phyloP scores from a whole-genome alignment of 2,329 filamentous ascomycete species.

The Penicillium sp. region DNA sequence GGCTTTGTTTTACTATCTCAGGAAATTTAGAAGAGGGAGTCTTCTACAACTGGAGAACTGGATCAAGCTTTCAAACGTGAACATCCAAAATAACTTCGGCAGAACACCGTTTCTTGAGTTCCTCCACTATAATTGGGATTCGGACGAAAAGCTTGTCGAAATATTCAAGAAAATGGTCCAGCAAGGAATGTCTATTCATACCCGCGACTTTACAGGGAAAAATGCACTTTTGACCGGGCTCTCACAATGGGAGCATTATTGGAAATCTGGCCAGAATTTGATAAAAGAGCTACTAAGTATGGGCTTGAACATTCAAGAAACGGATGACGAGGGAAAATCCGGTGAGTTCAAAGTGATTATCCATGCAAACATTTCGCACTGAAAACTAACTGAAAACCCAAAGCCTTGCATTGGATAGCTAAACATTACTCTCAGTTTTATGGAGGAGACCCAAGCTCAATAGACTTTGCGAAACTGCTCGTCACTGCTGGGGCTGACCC shows the following conservation, averaged over 20 bases:
- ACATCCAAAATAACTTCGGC: not conserved
- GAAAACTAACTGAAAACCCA: not conserved
- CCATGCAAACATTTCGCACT: not conserved
- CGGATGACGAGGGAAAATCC: conserved; percentile 4
- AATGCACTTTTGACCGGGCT: not conserved
- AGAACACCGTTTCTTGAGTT: not conserved
- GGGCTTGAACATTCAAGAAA: conserved; percentile 2
- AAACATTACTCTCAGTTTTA: not conserved
- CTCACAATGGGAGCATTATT: not conserved
- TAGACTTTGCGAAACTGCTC: not conserved
- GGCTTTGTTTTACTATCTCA: not conserved
- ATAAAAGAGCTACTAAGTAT: not conserved
- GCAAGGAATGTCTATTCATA: conserved; percentile 7
- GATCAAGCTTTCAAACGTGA: not conserved
- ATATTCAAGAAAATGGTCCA: conserved; percentile 1
- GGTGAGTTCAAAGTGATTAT: conserved; percentile 1
- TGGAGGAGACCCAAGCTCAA: not conserved
- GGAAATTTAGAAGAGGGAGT: not conserved
- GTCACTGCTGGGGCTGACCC: not conserved
- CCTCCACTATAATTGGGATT: not conserved
- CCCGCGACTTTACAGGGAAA: conserved; percentile 3
- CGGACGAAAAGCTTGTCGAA: not conserved
- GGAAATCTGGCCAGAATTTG: not conserved
- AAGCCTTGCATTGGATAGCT: conserved; percentile 1
- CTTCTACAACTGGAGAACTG: not conserved